Base-by-base conservation (phyloP, 1,284 basidiomycete species). In the Gymnopus androsaceus region DNA sequence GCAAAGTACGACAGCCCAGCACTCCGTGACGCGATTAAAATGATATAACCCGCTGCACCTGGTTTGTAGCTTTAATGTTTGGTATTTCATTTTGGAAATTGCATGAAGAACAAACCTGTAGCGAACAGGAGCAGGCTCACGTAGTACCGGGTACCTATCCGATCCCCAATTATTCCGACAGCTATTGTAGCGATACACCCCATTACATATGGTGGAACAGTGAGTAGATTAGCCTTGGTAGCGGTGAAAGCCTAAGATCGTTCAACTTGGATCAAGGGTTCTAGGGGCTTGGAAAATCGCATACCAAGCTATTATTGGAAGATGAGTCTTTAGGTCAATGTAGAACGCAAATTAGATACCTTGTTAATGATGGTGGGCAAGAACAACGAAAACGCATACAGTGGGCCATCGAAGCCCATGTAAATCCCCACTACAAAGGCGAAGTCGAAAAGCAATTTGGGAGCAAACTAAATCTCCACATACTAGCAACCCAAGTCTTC, bases 401-500 rank as follows among this genome's bases (percentile, higher is more conserved):
- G 64, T 74, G 45, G 52, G 15, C 64, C 73, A 46, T 61, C 75
- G 73, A 76, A 75, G 40, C 84, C 84, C 73, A 77, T 80, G 61
- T 82, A 85, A 36, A 84, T 73, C 3, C 82, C 66, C 75, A 83
- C 84, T 85, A 46, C 11, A 19, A 38, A 49, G n/a, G 31, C 38
- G 19, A 49, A n/a, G n/a, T 61, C 52, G 47, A 50, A 12, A 41
- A 19, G 55, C 50, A 25, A 38, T 25, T 42, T 30, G 54, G 59
- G 7, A 5, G 36, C 27, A 44, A 25, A 28, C 17, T 19, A 28
- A 41, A 25, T 14, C 30, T 37, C 3, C 25, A 68, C 78, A 53
- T 66, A 85, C 85, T 85, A 34, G 76, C 81, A 8, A 86, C 58
- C 82, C 85, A 90, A 1, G 85, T 88, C 73, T 91, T 90, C 85